Evolutionary conservation across 1,284 basidiomycete species (phyloP), one percentile per base, ranked within the genome.

Genomic region (Moesziomyces globuligerus): DNA sequence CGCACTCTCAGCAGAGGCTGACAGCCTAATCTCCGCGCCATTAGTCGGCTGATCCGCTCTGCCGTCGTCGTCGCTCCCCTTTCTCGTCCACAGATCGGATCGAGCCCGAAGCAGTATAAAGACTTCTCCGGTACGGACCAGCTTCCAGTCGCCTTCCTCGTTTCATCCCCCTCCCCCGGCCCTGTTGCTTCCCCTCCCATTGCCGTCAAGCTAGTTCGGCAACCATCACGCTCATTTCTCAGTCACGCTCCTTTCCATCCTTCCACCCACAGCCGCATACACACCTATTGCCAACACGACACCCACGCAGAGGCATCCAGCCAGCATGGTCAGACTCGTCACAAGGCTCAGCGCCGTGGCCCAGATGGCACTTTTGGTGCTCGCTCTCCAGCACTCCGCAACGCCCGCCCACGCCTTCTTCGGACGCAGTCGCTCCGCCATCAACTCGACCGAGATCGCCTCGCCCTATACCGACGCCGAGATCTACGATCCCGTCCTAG

Each of bases 281-380:
- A 21, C 28, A 41, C 15, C 32, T 26, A 17, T 28, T 13, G 21
- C n/a, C 11, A 44, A 24, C 36, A 13, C n/a, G 18, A 17, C 3
- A 5, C 23, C 18, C 29, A 17, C 17, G 13, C 21, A 25, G 47
- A 39, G 18, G 3, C 23, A 8, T 11, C 37, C 5, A 25, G 13
- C 21, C 29, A 53, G 20, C n/a, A 66, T 66, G 62, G 62, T 66
- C 24, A 59, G 55, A 15, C 43, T 62, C 10, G 28, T 20, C 23
- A 20, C 54, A 21, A 57, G 38, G 50, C 41, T 69, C 49, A 62
- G 59, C 41, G 21, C 62, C 3, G 28, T 69, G 47, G 53, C 59
- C n/a, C 66, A 69, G 39, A 51, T 51, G 36, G 59, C 66, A 3
- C 28, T 69, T 20, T 41, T 69, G 2, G 36, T 69, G 50, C 53